phyloP scores from a whole-genome alignment of 352 stramenopile species.

The Pythium brassicae region DNA sequence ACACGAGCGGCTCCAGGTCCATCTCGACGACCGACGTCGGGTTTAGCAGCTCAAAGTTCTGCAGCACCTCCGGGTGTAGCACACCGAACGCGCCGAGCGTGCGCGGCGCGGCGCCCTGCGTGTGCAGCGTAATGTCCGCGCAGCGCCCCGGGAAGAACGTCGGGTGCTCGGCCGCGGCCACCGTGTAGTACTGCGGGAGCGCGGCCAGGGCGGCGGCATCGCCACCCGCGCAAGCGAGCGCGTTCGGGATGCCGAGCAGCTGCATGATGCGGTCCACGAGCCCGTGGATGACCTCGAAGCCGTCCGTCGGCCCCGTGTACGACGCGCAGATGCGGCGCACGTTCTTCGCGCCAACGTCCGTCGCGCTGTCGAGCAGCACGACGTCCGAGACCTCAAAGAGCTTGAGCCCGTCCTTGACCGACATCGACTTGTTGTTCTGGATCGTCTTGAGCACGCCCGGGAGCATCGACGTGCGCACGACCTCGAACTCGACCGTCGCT shows the following conservation, averaged over 20 bases:
- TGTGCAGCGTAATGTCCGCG: constrained; percentile 92
- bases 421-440: constrained; percentile 97
- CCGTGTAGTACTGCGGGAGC: constrained; percentile 82
- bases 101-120: constrained; percentile 47
- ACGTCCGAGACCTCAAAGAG: constrained; percentile 99
- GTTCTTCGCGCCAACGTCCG: constrained; percentile 96
- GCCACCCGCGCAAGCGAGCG: constrained; percentile 31
- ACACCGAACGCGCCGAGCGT: constrained; percentile 97
- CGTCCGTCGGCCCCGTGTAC: constrained; percentile 96
- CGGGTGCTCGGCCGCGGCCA: constrained; percentile 52
- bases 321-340: constrained; percentile 93
- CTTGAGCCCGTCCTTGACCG: constrained; percentile 96
- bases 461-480: constrained; percentile 97
- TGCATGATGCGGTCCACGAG: constrained; percentile 99
- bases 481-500: constrained; percentile 98
- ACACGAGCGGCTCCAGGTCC: constrained; percentile 96
- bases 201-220: constrained; percentile 41
- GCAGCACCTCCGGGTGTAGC: constrained; percentile 96
- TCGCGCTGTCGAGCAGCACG: constrained; percentile 91
- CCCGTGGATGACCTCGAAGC: constrained; percentile 99
- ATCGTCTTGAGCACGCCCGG: constrained; percentile 98
- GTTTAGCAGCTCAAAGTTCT: constrained; percentile 97
- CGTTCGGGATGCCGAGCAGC: constrained; percentile 90
- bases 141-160: constrained; percentile 97
- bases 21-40: constrained; percentile 97